Evolutionary conservation across 2,329 filamentous ascomycete genomes (phyloP).

Genomic region (Aspergillus cejpii): DNA sequence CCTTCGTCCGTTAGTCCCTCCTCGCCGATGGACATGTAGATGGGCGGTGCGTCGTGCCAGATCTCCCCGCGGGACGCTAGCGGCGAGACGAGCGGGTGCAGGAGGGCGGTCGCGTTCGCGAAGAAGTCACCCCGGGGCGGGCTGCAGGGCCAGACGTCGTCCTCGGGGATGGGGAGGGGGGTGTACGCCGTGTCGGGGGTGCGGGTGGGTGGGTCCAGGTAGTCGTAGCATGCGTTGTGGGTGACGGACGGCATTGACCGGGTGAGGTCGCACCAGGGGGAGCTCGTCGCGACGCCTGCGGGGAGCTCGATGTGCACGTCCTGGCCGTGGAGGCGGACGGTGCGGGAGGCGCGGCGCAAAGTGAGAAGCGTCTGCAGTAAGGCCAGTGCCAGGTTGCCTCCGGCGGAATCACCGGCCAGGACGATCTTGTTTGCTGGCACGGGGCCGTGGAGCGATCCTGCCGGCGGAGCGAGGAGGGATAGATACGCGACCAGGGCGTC

Average conservation of each 20-base stretch:
- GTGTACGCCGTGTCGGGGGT: constrained; percentile 19
- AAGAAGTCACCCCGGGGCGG: constrained; percentile 42
- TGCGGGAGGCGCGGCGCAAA: constrained; percentile 30
- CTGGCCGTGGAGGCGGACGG: constrained; percentile 37
- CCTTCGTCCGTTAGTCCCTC: constrained; percentile 40
- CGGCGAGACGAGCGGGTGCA: constrained; percentile 40
- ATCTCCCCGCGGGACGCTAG: constrained; percentile 30
- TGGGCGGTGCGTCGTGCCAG: constrained; percentile 39
- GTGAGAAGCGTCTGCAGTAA: constrained; percentile 41
- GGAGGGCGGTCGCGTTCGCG: constrained; percentile 32
- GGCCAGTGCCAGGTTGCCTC: constrained; percentile 38
- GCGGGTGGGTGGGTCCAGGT: constrained; percentile 29
- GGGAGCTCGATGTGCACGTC: constrained; percentile 38
- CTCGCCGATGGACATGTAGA: constrained; percentile 39
- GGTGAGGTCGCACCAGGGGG: constrained; percentile 41
- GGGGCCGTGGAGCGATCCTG: constrained; percentile 38
- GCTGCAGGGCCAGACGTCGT: constrained; percentile 36
- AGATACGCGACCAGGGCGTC: constrained; percentile 45
- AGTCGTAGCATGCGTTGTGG: constrained; percentile 38
- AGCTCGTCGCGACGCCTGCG: constrained; percentile 35
- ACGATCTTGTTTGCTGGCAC: constrained; percentile 42
- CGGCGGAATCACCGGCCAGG: constrained; percentile 44
- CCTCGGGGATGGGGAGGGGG: constrained; percentile 27
- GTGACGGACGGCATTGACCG: constrained; percentile 39
- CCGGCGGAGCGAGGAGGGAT: constrained; percentile 41